Base-by-base conservation (phyloP, 257 asterid species). In the Scutellaria baicalensis region DNA sequence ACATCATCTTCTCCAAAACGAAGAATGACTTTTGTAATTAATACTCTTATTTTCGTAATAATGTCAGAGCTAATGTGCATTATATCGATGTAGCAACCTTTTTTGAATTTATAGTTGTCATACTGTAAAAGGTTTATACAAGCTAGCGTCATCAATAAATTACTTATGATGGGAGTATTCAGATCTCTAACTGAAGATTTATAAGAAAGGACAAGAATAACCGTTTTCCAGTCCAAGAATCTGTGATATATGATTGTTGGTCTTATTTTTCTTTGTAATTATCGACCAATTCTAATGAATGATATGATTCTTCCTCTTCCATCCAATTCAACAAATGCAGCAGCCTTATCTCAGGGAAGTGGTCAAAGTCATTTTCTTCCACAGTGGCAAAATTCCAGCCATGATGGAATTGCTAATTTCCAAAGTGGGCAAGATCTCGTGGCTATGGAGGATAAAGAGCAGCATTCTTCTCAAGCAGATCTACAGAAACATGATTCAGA, bases 351-450 rank as follows among this genome's bases (percentile, higher is more conserved):
- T 77, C 83, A 78, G 72, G 84, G 81, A 70, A 77, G 73, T 80
- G 65, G 86, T 69, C 80, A 72, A 18, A 73, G 78, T 76, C 88
- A 79, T 55, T 80, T 83, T 82, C 81, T 75, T 71, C 68, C 84
- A 3, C 89, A 81, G 45, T 89, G 92, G 95, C 81, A 86, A 72
- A 83, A 82, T 51, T 74, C 92, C 13, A 73, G 78, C 61, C 83
- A 75, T 13, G 85, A 83, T 4, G 96, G 86, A 75, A 77, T 66
- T 70, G 70, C 39, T 72, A 83, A 63, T 66, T 68, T 72, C 64
- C 87, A 65, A 66, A 81, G 78, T 63, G 88, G 81, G 68, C 85
- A 79, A 76, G 88, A 80, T 69, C 27, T 73, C 52, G 58, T 59
- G 68, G 52, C 39, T 68, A 77, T 65, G 27, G 88, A 69, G 64